These are phyloP conservation scores for Bryopsis sp. DNA, from an alignment of 139 green algal species.

Conservation along the genomic window DNA sequence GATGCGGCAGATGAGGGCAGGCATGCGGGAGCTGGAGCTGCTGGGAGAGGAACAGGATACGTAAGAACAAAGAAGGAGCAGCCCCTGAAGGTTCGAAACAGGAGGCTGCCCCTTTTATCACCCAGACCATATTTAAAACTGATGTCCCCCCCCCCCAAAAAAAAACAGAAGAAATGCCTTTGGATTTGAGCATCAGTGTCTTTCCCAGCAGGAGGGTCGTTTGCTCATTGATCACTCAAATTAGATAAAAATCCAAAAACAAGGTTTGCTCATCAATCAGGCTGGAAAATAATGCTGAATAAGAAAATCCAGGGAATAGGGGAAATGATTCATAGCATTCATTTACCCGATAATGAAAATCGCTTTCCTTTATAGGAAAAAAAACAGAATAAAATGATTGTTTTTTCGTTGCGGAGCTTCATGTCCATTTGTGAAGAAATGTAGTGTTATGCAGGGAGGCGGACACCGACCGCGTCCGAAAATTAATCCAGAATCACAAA, in stretches of 20 bases:
- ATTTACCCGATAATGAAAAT: not conserved
- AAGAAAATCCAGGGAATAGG: too few species aligned
- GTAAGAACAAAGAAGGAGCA: constrained; percentile 27
- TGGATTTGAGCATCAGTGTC: too few species aligned
- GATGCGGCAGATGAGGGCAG: constrained; percentile 27
- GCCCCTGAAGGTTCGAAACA: not conserved
- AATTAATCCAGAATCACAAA: constrained; percentile 36
- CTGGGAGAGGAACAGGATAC: constrained; percentile 70
- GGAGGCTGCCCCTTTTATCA: not conserved
- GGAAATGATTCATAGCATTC: not conserved
- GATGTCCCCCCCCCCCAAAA: too few species aligned
- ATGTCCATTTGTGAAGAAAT: not conserved
- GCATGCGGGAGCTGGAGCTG: constrained; percentile 50
- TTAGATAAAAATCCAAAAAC: too few species aligned
- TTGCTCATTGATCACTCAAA: too few species aligned
- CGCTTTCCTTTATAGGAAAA: not conserved
- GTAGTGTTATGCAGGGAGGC: constrained; percentile 40
- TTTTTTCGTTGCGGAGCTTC: too few species aligned
- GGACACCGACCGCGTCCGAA: constrained; percentile 30
- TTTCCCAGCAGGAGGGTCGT: too few species aligned
- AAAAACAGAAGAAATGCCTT: too few species aligned
- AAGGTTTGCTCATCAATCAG: too few species aligned
- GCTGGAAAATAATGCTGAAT: too few species aligned
- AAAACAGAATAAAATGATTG: too few species aligned
- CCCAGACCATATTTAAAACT: too few species aligned